Conservation (phyloP, 768 basidiomycete genomes). For the Amanita muscaria region DNA sequence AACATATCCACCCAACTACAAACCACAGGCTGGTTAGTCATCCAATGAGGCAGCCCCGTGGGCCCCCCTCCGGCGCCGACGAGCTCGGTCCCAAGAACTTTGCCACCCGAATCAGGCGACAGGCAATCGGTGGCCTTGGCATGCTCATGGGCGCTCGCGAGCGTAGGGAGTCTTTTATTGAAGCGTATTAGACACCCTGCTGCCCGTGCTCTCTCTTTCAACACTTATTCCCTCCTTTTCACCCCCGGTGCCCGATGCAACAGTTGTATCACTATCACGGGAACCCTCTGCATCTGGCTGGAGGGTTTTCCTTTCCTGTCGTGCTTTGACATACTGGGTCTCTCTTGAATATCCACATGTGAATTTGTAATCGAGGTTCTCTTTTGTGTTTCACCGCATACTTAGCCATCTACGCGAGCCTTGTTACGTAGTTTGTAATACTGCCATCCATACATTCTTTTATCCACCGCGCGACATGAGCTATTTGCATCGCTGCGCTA, state of each 20-base stretch:
- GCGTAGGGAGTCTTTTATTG: slow-evolving; percentile 58
- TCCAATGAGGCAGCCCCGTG: slow-evolving; percentile 78
- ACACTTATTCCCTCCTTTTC: slow-evolving; percentile 6
- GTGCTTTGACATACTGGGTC: slow-evolving; percentile 11
- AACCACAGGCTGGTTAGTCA: slow-evolving; percentile 59
- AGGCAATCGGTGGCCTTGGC: slow-evolving; percentile 76
- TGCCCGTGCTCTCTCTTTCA: not conserved
- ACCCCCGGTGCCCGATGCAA: not conserved
- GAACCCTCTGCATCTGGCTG: slow-evolving; percentile 3
- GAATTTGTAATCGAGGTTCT: too few species aligned
- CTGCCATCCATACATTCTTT: slow-evolving; percentile 14
- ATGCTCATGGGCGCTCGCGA: slow-evolving; percentile 76
- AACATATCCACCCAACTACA: slow-evolving; percentile 29
- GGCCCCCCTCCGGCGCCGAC: slow-evolving; percentile 80
- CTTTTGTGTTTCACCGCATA: too few species aligned
- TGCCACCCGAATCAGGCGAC: slow-evolving; percentile 74
- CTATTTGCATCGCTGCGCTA: slow-evolving; percentile 82
- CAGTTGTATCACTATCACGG: not conserved
- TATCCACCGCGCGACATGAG: too few species aligned
- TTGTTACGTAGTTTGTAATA: slow-evolving; percentile 4
- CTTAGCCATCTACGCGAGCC: not conserved
- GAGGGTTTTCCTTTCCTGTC: not conserved
- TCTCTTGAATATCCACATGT: too few species aligned
- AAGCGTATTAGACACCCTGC: slow-evolving; percentile 42
- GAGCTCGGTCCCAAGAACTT: slow-evolving; percentile 87